A percentile compares a stretch with the other conserved stretches of the same genome.
Conservation (phyloP, 768 basidiomycete species). For the Hygrocybe coccinea region DNA sequence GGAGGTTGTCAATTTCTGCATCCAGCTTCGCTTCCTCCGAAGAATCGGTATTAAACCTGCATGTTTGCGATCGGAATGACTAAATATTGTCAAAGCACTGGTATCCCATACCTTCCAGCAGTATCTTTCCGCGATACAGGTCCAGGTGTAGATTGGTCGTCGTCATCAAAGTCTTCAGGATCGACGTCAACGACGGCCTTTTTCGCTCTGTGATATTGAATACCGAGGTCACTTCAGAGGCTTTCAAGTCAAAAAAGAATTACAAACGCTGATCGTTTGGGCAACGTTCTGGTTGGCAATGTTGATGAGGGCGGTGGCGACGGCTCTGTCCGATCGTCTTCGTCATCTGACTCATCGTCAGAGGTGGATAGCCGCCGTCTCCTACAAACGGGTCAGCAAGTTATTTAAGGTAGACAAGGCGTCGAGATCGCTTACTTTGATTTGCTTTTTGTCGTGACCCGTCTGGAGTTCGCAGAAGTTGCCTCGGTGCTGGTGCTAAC, state of each 20-base stretch:
- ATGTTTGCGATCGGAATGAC: neutral
- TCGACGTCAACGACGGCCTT: conserved; percentile 37
- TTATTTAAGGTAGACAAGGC: too few species aligned
- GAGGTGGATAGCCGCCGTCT: conserved; percentile 52
- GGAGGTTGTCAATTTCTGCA: conserved; percentile 37
- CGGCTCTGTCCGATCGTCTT: conserved; percentile 24
- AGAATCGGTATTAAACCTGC: conserved; percentile 17
- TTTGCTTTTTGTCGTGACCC: conserved; percentile 31
- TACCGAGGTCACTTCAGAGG: neutral
- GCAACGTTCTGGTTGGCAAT: conserved; percentile 48
- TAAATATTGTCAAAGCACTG: too few species aligned
- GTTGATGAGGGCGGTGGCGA: conserved; percentile 31
- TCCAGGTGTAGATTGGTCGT: conserved; percentile 7
- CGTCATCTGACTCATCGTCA: conserved; percentile 43
- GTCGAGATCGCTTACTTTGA: conserved; percentile 34
- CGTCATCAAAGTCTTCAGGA: conserved; percentile 37
- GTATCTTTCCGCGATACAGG: conserved; percentile 9
- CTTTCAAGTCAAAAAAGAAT: neutral
- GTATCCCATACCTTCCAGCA: neutral
- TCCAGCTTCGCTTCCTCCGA: conserved; percentile 41
- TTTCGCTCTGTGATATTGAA: conserved; percentile 29
- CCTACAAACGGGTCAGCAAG: conserved; percentile 29
- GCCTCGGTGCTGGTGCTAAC: conserved; percentile 41
- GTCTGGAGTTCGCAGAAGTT: conserved; percentile 33
- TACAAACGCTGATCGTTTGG: conserved; percentile 57